Percentiles rank a stretch among this genome's conserved stretches.
Conservation (phyloP, 768 basidiomycete species). For the Floccularia luteovirens region DNA sequence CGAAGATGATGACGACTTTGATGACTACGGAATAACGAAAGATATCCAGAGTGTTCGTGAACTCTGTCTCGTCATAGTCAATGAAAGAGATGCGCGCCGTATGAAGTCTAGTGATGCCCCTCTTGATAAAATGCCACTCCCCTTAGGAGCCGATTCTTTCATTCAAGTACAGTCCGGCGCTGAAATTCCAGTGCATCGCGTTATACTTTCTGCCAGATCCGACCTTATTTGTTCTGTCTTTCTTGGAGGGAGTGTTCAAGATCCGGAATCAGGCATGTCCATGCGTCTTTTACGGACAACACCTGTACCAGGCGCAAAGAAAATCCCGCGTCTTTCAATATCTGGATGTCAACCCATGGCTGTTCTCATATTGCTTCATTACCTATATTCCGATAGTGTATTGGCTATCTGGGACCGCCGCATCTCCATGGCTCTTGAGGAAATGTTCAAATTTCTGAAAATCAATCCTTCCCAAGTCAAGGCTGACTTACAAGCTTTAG, state of each 20-base stretch:
- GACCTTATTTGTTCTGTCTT: conserved; percentile 36
- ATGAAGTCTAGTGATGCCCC: conserved; percentile 10
- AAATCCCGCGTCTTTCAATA: conserved; percentile 31
- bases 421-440: conserved; percentile 36
- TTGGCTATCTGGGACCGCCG: conserved; percentile 82
- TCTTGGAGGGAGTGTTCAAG: conserved; percentile 18
- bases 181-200: conserved; percentile 54
- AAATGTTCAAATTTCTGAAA: conserved; percentile 27
- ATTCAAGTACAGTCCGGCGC: conserved; percentile 33
- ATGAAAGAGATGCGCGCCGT: conserved; percentile 16
- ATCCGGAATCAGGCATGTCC: conserved; percentile 19
- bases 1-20: conserved; percentile 16
- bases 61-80: conserved; percentile 23
- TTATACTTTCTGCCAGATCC: conserved; percentile 59
- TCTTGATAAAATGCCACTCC: conserved; percentile 13
- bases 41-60: conserved; percentile 26
- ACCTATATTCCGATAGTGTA: conserved; percentile 84
- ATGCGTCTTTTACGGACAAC: conserved; percentile 19
- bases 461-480: conserved; percentile 44
- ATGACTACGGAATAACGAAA: conserved; percentile 22
- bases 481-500: conserved; percentile 52
- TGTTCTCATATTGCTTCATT: conserved; percentile 69
- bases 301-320: conserved; percentile 14
- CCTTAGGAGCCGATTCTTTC: conserved; percentile 58
- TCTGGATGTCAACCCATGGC: conserved; percentile 56